Conservation (phyloP, 306 rosid genomes). For the Corylus avellana region DNA sequence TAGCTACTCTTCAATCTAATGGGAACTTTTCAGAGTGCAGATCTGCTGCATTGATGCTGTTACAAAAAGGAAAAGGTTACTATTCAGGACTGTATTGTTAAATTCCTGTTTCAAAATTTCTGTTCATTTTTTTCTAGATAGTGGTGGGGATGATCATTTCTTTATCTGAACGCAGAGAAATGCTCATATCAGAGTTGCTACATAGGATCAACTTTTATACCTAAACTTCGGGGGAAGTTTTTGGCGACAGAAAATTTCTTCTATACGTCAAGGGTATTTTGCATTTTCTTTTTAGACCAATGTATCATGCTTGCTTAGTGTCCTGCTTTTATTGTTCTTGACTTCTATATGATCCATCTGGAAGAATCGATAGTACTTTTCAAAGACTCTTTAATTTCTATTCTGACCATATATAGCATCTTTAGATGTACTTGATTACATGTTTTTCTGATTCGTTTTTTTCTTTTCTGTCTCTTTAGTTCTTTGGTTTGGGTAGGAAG, state of each 20-base stretch:
- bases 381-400: slow-evolving; percentile 8
- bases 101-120: slow-evolving; percentile 20
- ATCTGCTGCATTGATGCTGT: slow-evolving; percentile 71
- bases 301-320: slow-evolving; percentile 11
- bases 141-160: slow-evolving; percentile 18
- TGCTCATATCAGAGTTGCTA: slow-evolving; percentile 65
- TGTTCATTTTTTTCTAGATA: slow-evolving; percentile 14
- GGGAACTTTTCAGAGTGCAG: slow-evolving; percentile 94
- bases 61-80: slow-evolving; percentile 89
- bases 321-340: slow-evolving; percentile 19
- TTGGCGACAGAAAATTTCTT: slow-evolving; percentile 98
- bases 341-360: slow-evolving; percentile 26
- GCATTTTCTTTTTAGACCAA: slow-evolving; percentile 24
- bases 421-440: slow-evolving; percentile 2
- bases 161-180: slow-evolving; percentile 50
- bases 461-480: slow-evolving; percentile 42
- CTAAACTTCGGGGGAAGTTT: slow-evolving; percentile 84
- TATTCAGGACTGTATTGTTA: slow-evolving; percentile 21
- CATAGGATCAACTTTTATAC: slow-evolving; percentile 81
- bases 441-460: slow-evolving; percentile 22
- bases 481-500: slow-evolving; percentile 68
- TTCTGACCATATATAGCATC: not conserved
- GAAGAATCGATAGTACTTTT: slow-evolving; percentile 2
- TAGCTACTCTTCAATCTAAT: slow-evolving; percentile 52
- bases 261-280: slow-evolving; percentile 80